Base-by-base conservation (phyloP, 2,329 filamentous ascomycete genomes). In the Pseudocercospora vitis region DNA sequence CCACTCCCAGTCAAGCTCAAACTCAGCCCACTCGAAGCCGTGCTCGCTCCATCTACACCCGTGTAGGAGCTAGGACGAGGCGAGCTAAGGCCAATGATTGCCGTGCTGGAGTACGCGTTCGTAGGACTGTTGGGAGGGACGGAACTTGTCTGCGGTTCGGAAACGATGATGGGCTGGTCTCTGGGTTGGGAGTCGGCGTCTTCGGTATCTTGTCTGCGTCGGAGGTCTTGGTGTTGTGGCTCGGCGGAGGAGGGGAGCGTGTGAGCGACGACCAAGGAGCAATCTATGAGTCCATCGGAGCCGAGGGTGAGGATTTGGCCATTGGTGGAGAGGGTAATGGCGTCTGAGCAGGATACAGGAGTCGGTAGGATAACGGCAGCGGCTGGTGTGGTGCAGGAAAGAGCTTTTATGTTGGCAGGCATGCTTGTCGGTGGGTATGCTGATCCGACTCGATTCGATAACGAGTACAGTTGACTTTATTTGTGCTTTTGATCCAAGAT, bases 301-400 rank as follows among this genome's bases (percentile, higher is more conserved):
- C 58, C 58, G 3, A 60, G 46, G 37, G 52, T 59, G 19, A 62
- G 44, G 31, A 50, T 49, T 21, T 53, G 28, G 11, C 60, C 60
- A 29, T 57, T 28, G n/a, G n/a, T n/a, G 33, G 23, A 45, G 19
- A 62, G 55, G 3, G 55, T 60, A 40, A 62, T 57, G 33, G 55
- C 55, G 3, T 53, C 24, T 6, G 50, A 16, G 8, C 55, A 53
- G 31, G 48, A 60, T 12, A 55, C 58, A 4, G 56, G 57, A 7
- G 57, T 60, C 19, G 45, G 37, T 23, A 55, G 33, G 24, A 60
- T 51, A 40, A 39, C 50, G 16, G 45, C 49, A 2, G 57, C 60
- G 8, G 57, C 59, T 5, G 60, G 31, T n/a, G 56, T 62, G 18
- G 53, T 60, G 18, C 40, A 28, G 29, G 16, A 19, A 3, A 49